Evolutionary conservation across 2,329 filamentous ascomycete species (phyloP).

Genomic region (Penicillium verrucosum): DNA sequence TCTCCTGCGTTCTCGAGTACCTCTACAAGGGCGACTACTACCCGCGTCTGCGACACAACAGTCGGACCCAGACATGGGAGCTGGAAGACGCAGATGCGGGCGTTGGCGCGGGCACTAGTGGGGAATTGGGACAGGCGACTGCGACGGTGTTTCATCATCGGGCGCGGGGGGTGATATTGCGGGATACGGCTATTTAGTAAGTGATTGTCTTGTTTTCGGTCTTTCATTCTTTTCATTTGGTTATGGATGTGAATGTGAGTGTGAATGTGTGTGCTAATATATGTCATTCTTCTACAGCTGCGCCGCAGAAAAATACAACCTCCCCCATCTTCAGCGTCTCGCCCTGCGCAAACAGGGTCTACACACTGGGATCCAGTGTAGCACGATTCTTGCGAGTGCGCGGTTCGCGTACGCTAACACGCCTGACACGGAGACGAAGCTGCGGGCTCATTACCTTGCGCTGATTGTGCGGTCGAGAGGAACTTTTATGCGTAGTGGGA

Average conservation of each 20-base stretch:
- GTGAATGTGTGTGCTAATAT: background rate
- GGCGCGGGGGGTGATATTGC: constrained; percentile 67
- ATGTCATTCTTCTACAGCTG: constrained; percentile 49
- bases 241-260: background rate
- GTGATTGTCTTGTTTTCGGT: constrained; percentile 15
- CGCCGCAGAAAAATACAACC: constrained; percentile 76
- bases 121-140: constrained; percentile 44
- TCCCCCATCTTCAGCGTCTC: constrained; percentile 80
- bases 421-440: constrained; percentile 83
- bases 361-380: constrained; percentile 77
- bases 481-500: constrained; percentile 90
- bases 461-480: constrained; percentile 83
- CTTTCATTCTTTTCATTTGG: no score
- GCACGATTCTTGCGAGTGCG: constrained; percentile 81
- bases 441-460: constrained; percentile 85
- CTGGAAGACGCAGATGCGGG: constrained; percentile 60
- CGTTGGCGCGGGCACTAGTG: constrained; percentile 25
- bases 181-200: constrained; percentile 83
- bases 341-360: constrained; percentile 86
- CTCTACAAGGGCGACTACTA: constrained; percentile 94
- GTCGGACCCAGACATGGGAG: constrained; percentile 74
- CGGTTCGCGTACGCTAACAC: constrained; percentile 87
- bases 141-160: constrained; percentile 67
- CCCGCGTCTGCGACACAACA: constrained; percentile 77
- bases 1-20: constrained; percentile 85